A percentile compares a stretch with the other conserved stretches of the same genome.
phyloP scores from a whole-genome alignment of 345 rosid species.

The Linum tenue region DNA sequence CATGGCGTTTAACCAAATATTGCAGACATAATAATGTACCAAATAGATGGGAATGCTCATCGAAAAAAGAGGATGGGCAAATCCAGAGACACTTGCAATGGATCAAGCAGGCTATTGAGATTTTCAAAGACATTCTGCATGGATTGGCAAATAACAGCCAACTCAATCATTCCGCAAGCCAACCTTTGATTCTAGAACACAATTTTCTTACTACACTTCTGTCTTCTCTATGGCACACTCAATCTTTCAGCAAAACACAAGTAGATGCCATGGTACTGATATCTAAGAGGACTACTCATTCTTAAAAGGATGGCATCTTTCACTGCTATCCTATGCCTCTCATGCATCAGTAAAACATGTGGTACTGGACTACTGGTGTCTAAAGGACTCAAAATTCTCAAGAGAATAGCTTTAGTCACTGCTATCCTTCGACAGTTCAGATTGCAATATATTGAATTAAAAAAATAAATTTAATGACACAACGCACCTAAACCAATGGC shows the following conservation, averaged over 20 bases:
- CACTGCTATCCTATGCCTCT: not conserved
- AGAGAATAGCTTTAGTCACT: not conserved
- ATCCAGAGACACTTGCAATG: too few species aligned
- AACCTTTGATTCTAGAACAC: not conserved
- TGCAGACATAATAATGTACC: too few species aligned
- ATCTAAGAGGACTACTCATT: not conserved
- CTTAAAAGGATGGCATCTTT: not conserved
- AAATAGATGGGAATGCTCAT: too few species aligned
- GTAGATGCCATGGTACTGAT: not conserved
- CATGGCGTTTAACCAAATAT: too few species aligned
- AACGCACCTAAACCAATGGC: conserved; percentile 26
- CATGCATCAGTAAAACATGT: too few species aligned
- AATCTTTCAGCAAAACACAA: not conserved
- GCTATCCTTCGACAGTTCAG: not conserved
- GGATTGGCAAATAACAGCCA: too few species aligned
- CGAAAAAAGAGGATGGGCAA: too few species aligned
- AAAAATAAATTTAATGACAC: not conserved
- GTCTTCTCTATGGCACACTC: not conserved
- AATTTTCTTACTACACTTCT: not conserved
- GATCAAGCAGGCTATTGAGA: too few species aligned
- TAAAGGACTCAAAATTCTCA: not conserved
- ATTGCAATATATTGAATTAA: not conserved
- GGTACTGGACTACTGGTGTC: not conserved
- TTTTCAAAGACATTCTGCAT: too few species aligned
- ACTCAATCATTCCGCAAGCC: not conserved